Evolutionary conservation across 2,329 filamentous ascomycete species (phyloP), one percentile per base, ranked within the genome.

Genomic region (Talaromyces sp.): DNA sequence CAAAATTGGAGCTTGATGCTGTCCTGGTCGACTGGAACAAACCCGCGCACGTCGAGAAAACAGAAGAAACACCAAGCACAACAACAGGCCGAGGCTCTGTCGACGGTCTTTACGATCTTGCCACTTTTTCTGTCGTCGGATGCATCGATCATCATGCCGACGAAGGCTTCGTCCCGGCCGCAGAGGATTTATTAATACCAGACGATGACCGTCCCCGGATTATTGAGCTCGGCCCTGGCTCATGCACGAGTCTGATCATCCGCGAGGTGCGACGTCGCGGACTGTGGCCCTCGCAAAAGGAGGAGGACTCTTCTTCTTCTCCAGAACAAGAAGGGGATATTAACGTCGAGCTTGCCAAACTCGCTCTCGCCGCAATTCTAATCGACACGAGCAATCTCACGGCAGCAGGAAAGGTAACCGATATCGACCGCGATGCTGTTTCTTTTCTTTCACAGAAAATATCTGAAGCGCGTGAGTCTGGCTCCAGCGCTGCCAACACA

Each of bases 131-230:
- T 17, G 78, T 86, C 2, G 67, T 77, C 3, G 84, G 82, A 4
- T 82, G 82, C 52, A 83, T 88, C 58, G 85, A 88, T 67, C 85
- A 88, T 67, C 86, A 87, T 65, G 79, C 81, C 4, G 84, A 88
- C 58, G 85, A 88, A 66, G 63, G 73, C 14, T 80, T 77, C 58
- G 77, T 86, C 2, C 77, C 82, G 0, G 41, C 69, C 11, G 69
- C 76, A 3, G 66, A 63, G 3, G 32, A 52, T 4, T 38, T 71
- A n/a, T n/a, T n/a, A n/a, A n/a, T n/a, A 24, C 78, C 79, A 0
- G 68, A 64, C 0, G 69, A 70, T n/a, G 75, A 82, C n/a, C n/a
- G n/a, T 41, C 83, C 82, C 9, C 75, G 81, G 27, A 72, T 85
- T 24, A 80, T 88, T 41, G 74, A 78, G 52, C 82, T 81, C 24